phyloP scores from a whole-genome alignment of 192 early-diverging fungal genomes.

The Backusella liffmaniae region DNA sequence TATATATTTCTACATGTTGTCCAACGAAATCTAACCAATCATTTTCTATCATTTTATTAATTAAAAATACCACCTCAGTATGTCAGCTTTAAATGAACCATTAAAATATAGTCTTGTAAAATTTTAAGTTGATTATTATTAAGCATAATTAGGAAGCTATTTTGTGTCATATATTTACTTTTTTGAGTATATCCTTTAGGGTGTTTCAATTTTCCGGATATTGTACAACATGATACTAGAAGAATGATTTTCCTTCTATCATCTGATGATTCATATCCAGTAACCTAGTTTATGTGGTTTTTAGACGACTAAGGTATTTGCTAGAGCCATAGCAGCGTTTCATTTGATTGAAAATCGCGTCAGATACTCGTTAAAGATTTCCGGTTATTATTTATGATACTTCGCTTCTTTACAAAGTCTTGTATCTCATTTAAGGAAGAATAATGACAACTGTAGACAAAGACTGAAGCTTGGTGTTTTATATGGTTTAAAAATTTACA shows the following conservation, averaged over 20 bases:
- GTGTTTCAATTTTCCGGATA: background rate
- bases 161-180: background rate
- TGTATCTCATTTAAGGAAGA: background rate
- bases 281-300: background rate
- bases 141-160: background rate
- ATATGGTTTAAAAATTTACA: constrained; percentile 1
- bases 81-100: background rate
- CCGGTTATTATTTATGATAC: no score
- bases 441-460: background rate
- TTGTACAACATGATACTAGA: background rate
- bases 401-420: no score
- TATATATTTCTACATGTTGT: no score
- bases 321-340: background rate
- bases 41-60: no score
- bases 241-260: background rate
- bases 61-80: no score
- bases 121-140: background rate
- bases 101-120: background rate
- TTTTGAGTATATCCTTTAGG: background rate
- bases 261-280: background rate
- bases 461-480: background rate
- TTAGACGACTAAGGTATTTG: background rate
- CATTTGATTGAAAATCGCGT: no score
- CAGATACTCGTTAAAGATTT: no score
- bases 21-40: no score